Percentiles rank a stretch among this genome's conserved stretches.
phyloP scores from a whole-genome alignment of 179 eudicot species.

The Sideroxylon spinosum region DNA sequence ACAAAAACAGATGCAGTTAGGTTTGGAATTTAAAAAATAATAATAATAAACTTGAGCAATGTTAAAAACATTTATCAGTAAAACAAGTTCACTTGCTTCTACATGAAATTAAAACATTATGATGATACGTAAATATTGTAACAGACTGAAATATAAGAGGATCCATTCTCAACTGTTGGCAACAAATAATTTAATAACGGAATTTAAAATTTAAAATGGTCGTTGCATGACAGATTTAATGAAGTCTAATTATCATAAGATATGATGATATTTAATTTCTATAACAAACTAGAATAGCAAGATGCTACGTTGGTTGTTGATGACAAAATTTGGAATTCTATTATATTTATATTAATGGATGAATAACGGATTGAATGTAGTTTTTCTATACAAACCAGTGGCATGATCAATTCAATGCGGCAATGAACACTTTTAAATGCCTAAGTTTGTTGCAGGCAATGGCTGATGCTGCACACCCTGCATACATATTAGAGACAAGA shows the following conservation, averaged over 20 bases:
- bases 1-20: background rate
- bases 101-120: background rate
- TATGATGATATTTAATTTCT: background rate
- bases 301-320: background rate
- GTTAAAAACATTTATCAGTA: background rate
- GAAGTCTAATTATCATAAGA: background rate
- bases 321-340: background rate
- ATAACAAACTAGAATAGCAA: background rate
- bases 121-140: background rate
- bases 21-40: background rate
- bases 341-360: background rate
- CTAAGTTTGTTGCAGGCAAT: conserved; percentile 51
- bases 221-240: too few species aligned
- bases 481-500: conserved; percentile 82
- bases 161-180: too few species aligned
- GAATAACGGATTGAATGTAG: background rate
- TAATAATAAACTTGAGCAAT: background rate
- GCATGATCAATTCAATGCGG: background rate
- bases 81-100: background rate
- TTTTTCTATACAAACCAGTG: background rate
- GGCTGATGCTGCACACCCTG: conserved; percentile 95
- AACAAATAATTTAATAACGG: too few species aligned
- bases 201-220: too few species aligned
- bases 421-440: background rate
- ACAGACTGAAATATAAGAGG: background rate